phyloP scores from a whole-genome alignment of 148 eudicot genomes.

The Rheum nobile region DNA sequence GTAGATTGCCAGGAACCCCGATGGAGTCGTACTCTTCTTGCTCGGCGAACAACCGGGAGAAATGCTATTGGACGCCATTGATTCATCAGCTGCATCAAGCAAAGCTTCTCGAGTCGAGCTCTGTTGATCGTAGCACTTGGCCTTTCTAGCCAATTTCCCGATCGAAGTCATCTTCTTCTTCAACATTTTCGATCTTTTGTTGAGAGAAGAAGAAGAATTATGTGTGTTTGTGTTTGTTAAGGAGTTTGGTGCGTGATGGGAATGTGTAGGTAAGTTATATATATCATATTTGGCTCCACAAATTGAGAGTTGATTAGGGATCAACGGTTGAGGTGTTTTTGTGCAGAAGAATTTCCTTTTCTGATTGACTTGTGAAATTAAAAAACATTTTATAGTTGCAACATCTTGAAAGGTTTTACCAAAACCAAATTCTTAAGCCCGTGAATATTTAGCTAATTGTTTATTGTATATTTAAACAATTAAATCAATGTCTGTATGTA shows the following conservation, averaged over 20 bases:
- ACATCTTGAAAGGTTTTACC: neutral
- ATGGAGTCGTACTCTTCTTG: constrained; percentile 22
- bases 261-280: constrained; percentile 1
- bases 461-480: neutral
- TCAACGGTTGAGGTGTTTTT: neutral
- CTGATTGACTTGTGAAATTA: neutral
- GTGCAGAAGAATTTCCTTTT: neutral
- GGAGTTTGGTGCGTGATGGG: constrained; percentile 1
- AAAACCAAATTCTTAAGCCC: neutral
- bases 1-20: constrained; percentile 51
- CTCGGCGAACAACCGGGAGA: neutral
- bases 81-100: neutral
- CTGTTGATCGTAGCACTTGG: neutral
- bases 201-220: neutral
- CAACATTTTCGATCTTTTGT: neutral
- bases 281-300: neutral
- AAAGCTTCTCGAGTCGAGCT: neutral
- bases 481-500: neutral
- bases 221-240: neutral
- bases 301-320: neutral
- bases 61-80: neutral
- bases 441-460: neutral
- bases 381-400: neutral
- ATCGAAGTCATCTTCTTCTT: neutral
- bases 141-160: neutral